Conservation (phyloP, 164 flowering plant genomes). For the Stephania yunnanensis region DNA sequence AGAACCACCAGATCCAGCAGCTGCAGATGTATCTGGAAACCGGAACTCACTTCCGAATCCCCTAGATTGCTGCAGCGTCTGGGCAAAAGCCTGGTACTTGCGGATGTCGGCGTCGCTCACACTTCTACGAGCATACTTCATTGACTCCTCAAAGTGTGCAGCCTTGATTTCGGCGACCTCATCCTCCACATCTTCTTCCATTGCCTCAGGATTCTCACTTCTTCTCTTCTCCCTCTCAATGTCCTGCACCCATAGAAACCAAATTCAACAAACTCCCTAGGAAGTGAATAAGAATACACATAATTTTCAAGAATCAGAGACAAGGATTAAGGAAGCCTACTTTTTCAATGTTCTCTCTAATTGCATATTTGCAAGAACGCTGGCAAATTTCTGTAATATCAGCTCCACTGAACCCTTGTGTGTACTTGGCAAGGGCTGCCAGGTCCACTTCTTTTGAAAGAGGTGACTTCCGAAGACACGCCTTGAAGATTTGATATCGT, state of each 20-base stretch:
- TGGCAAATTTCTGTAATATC: conserved; percentile 81
- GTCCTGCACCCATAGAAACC: conserved; percentile 34
- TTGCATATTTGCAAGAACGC: conserved; percentile 72
- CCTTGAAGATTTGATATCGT: conserved; percentile 56
- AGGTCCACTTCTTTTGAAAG: conserved; percentile 59
- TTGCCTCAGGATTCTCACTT: conserved; percentile 62
- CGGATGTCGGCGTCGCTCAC: conserved; percentile 76
- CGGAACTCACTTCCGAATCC: conserved; percentile 66
- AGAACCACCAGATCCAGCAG: conserved; percentile 27
- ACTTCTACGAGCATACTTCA: conserved; percentile 72
- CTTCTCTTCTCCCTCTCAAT: conserved; percentile 70
- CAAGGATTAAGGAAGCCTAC: conserved; percentile 25
- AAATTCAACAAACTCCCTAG: not conserved
- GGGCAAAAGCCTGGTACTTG: conserved; percentile 70
- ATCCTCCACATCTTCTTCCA: conserved; percentile 72
- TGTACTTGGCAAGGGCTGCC: conserved; percentile 65
- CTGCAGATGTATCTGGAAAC: conserved; percentile 33
- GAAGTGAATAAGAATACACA: not conserved
- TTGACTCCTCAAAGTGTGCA: conserved; percentile 73
- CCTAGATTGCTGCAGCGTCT: conserved; percentile 72
- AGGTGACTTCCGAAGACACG: conserved; percentile 69
- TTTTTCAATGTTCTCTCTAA: conserved; percentile 72
- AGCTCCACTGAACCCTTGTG: conserved; percentile 82
- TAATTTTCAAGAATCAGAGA: not conserved
- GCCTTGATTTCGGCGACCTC: conserved; percentile 66